A percentile compares a stretch with the other conserved stretches of the same genome.
These are phyloP conservation scores for Colletotrichum melonis DNA, from an alignment of 2,329 filamentous ascomycete species.

Conservation along the genomic window DNA sequence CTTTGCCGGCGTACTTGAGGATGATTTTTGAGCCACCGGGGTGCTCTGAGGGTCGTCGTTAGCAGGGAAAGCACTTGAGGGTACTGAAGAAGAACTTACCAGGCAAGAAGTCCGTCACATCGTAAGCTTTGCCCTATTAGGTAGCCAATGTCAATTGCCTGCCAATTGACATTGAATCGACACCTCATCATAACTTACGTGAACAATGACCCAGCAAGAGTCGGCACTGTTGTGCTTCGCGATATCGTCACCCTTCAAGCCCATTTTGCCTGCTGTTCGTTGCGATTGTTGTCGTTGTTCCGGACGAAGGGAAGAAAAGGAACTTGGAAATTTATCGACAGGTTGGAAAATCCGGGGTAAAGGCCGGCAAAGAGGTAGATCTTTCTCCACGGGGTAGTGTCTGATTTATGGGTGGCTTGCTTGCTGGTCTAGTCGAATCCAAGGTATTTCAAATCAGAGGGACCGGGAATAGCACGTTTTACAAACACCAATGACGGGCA, in stretches of 20 bases:
- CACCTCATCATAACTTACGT: slow-evolving; percentile 60
- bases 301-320: slow-evolving; percentile 12
- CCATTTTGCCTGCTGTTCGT: slow-evolving; percentile 46
- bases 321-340: not conserved
- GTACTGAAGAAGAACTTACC: slow-evolving; percentile 56
- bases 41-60: slow-evolving; percentile 68
- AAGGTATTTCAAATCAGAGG: slow-evolving; percentile 25
- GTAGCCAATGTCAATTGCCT: slow-evolving; percentile 28
- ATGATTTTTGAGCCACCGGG: slow-evolving; percentile 94
- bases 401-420: slow-evolving; percentile 11
- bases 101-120: slow-evolving; percentile 90
- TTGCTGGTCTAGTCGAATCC: not conserved
- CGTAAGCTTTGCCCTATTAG: slow-evolving; percentile 80
- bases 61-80: not conserved
- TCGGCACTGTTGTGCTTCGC: slow-evolving; percentile 82
- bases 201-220: slow-evolving; percentile 92
- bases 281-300: not conserved
- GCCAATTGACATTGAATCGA: not conserved
- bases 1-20: slow-evolving; percentile 93
- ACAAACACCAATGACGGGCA: slow-evolving; percentile 6
- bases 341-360: slow-evolving; percentile 26
- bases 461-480: not conserved
- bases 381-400: slow-evolving; percentile 29
- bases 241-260: slow-evolving; percentile 63
- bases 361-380: slow-evolving; percentile 6